Base-by-base conservation (phyloP, 306 rosid genomes). In the Gillenia trifoliata region DNA sequence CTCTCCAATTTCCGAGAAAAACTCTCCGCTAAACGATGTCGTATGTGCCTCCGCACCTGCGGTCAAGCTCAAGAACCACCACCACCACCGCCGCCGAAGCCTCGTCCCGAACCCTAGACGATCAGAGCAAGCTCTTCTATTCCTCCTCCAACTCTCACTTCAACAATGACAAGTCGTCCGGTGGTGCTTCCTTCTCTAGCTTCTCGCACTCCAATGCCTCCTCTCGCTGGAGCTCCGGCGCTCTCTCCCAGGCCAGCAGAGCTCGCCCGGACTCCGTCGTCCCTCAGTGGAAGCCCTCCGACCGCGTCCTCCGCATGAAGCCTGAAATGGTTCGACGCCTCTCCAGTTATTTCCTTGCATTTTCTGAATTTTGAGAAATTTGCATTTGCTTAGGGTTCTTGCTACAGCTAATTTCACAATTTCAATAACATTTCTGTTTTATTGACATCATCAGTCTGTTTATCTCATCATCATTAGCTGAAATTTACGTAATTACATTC, bases 21-120 rank as follows among this genome's bases (percentile, higher is more conserved):
- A 34, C 59, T 60, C 23, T 16, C 76, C 49, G 50, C 59, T 5
- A 79, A 85, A 86, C 92, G 85, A 91, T 91, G 97, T 89, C 97
- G 85, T 91, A 91, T 59, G 92, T 89, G 26, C 97, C 97, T 72
- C 97, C 97, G 6, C 97, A 86, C 85, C 86, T 88, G 41, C 85
- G 97, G 61, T 80, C 87, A 1, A 68, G 60, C 81, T 76, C 92
- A 61, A 79, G 88, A 54, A 47, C 90, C 71, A 75, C 81, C n/a
- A 77, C 91, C 66, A 75, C 60, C 36, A 6, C 70, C 60, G 0
- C 73, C 16, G 3, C 73, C 70, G 47, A 72, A 78, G 33, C 83
- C 61, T 71, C 86, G 12, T 76, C 88, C 54, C 36, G 45, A 75
- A 34, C 86, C 88, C 83, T 66, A 64, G 87, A 84, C 68, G 43